A percentile compares a stretch with the other conserved stretches of the same genome.
These are phyloP conservation scores for Linderina pennispora DNA, from an alignment of 192 early-diverging fungal species.

Conservation along the genomic window DNA sequence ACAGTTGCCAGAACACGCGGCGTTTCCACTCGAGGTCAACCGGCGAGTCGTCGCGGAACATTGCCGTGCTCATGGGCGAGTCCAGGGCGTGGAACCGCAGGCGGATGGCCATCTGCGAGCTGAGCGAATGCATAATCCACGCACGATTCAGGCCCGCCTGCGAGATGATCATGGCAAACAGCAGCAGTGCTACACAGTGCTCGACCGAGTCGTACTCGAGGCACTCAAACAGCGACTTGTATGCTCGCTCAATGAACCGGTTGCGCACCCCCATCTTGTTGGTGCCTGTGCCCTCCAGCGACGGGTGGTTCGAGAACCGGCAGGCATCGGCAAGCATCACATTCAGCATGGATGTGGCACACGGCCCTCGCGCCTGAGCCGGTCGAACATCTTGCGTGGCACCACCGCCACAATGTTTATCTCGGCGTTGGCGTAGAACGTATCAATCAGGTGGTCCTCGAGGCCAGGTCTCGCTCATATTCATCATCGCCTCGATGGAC, in stretches of 20 bases:
- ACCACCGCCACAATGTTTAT: conserved; percentile 35
- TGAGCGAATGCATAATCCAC: conserved; percentile 45
- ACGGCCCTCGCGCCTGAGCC: conserved; percentile 14
- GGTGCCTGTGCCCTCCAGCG: conserved; percentile 6
- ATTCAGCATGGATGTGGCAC: conserved; percentile 28
- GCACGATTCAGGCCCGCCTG: conserved; percentile 39
- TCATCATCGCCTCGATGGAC: too few relatives aligned
- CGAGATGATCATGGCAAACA: conserved; percentile 35
- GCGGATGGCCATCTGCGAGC: conserved; percentile 45
- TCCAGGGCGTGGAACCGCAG: conserved; percentile 40
- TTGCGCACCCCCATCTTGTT: conserved; percentile 14
- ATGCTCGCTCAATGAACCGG: conserved; percentile 41
- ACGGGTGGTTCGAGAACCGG: conserved; percentile 13
- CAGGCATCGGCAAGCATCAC: conserved; percentile 42
- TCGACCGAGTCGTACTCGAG: conserved; percentile 42
- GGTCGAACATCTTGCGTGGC: conserved; percentile 27
- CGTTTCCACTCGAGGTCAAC: conserved; percentile 40
- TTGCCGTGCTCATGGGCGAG: conserved; percentile 22
- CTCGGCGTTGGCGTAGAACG: conserved; percentile 35
- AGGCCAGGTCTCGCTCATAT: conserved; percentile 9
- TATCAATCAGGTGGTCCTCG: conserved; percentile 25
- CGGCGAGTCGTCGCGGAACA: conserved; percentile 22
- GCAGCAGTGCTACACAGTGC: conserved; percentile 37
- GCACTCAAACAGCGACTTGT: conserved; percentile 32
- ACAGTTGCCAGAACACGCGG: conserved; percentile 47